Conservation (phyloP, 495 filamentous ascomycete species). For the Talaromyces trachyspermus region DNA sequence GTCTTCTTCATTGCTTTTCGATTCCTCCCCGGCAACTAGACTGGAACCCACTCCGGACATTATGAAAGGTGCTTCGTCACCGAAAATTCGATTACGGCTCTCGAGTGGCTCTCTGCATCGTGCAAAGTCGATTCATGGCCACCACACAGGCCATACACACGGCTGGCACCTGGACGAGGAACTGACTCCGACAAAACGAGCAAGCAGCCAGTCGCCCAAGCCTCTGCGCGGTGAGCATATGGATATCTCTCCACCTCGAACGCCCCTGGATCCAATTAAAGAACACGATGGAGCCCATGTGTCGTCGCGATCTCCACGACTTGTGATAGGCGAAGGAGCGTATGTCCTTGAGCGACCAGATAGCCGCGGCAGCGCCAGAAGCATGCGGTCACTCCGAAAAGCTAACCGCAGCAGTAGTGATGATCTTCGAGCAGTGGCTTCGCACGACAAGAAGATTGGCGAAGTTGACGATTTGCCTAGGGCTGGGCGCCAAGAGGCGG, state of each 20-base stretch:
- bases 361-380: conserved; percentile 26
- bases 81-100: not conserved
- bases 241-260: conserved; percentile 28
- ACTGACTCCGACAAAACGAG: conserved; percentile 13
- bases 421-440: conserved; percentile 61
- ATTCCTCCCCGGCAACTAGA: conserved; percentile 42
- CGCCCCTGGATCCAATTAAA: conserved; percentile 31
- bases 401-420: conserved; percentile 68
- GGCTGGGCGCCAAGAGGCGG: not conserved
- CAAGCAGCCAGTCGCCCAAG: conserved; percentile 8
- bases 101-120: conserved; percentile 18
- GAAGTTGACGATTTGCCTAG: not conserved
- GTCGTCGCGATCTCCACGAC: conserved; percentile 20
- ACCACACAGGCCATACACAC: conserved; percentile 21
- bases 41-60: conserved; percentile 14
- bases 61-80: not conserved
- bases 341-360: conserved; percentile 35
- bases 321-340: conserved; percentile 34
- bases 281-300: conserved; percentile 27
- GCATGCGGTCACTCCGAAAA: conserved; percentile 62
- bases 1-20: conserved; percentile 46
- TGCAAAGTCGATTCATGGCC: conserved; percentile 32
- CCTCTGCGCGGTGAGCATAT: not conserved
- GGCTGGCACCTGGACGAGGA: conserved; percentile 30
- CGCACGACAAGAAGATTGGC: conserved; percentile 19